Percentiles rank a stretch among this genome's conserved stretches.
Evolutionary conservation across 139 green algal species (phyloP).

Genomic region (Astrephomene gubernaculifera): DNA sequence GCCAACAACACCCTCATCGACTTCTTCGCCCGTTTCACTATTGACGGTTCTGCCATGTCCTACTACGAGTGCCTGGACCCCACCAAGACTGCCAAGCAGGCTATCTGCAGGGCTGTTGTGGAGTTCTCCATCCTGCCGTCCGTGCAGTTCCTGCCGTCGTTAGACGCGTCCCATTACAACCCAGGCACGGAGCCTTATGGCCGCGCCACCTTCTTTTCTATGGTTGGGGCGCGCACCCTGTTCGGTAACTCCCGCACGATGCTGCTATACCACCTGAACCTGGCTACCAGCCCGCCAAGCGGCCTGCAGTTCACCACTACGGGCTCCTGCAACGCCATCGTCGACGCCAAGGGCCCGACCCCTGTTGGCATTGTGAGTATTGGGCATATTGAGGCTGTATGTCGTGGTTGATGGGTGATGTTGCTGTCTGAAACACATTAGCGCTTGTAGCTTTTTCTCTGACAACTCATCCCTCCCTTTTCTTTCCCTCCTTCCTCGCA

Average conservation of each 20-base stretch:
- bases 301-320: not conserved
- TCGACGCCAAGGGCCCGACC: not conserved
- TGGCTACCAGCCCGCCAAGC: not conserved
- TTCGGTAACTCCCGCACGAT: not conserved
- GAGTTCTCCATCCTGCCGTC: not conserved
- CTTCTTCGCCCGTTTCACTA: not conserved
- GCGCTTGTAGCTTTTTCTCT: not conserved
- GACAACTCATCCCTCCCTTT: not conserved
- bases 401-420: no score
- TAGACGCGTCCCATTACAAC: not conserved
- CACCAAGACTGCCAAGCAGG: not conserved
- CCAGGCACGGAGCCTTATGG: no score
- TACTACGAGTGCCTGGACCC: constrained; percentile 5
- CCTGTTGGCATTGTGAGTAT: constrained; percentile 28
- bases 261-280: not conserved
- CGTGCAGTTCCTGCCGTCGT: constrained; percentile 2
- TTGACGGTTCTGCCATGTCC: not conserved
- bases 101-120: not conserved
- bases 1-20: not conserved
- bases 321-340: not conserved
- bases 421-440: not conserved
- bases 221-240: not conserved
- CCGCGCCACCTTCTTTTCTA: no score
- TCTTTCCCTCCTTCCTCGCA: not conserved
- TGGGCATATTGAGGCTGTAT: no score